Conservation (phyloP, 805 yeast genomes). For the Metschnikowia proteae region DNA sequence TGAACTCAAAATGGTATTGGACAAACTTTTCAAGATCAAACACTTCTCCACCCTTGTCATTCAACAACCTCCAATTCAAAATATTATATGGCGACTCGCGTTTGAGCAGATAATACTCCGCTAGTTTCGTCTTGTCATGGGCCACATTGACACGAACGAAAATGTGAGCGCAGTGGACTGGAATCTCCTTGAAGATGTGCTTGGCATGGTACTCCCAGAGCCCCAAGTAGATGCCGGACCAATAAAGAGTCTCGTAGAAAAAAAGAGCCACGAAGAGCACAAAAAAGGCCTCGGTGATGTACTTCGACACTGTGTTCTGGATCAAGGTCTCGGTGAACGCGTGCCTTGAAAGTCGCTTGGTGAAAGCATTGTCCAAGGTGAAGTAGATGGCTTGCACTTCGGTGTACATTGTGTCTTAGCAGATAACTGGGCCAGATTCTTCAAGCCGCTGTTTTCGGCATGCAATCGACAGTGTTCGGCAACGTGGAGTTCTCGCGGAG, state of each 20-base stretch:
- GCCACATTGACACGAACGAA: slow-evolving; percentile 49
- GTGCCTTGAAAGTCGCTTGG: slow-evolving; percentile 6
- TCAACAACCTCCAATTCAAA: slow-evolving; percentile 13
- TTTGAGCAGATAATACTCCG: slow-evolving; percentile 29
- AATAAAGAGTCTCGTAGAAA: slow-evolving; percentile 40
- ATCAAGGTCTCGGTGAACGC: slow-evolving; percentile 14
- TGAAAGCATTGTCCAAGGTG: slow-evolving; percentile 12
- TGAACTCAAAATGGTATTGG: slow-evolving; percentile 68
- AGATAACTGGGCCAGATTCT: too few species aligned
- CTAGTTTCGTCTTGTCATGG: slow-evolving; percentile 17
- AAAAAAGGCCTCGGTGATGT: slow-evolving; percentile 16
- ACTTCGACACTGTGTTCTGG: slow-evolving; percentile 16
- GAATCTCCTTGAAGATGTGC: slow-evolving; percentile 65
- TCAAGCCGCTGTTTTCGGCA: not conserved
- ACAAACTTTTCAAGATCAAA: slow-evolving; percentile 26
- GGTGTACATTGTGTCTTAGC: not conserved
- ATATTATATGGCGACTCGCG: slow-evolving; percentile 25
- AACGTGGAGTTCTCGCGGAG: not conserved
- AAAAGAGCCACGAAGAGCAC: slow-evolving; percentile 16
- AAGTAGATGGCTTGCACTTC: not conserved
- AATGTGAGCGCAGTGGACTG: slow-evolving; percentile 76
- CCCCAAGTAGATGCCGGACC: slow-evolving; percentile 39
- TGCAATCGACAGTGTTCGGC: not conserved
- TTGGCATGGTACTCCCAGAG: slow-evolving; percentile 52
- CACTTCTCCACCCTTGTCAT: slow-evolving; percentile 16